Evolutionary conservation across 2,329 filamentous ascomycete species (phyloP).

Genomic region (Pyricularia grisea): DNA sequence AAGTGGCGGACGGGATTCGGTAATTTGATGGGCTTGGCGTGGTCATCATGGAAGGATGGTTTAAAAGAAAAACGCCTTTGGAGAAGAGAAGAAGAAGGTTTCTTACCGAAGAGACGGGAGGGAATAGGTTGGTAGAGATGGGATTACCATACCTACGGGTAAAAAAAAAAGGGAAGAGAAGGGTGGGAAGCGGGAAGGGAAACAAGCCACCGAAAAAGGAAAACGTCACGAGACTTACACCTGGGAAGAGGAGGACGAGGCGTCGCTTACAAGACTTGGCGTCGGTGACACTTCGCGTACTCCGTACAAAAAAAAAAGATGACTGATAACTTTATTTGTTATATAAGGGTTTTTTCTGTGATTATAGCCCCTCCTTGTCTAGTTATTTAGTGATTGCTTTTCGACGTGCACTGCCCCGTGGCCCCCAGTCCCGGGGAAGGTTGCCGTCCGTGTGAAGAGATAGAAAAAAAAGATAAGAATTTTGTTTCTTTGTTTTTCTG

Average conservation of each 20-base stretch:
- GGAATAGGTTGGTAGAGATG: background rate
- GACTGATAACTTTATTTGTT: background rate
- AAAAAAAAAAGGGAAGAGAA: background rate
- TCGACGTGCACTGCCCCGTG: background rate
- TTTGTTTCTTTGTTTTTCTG: background rate
- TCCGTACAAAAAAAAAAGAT: too few species aligned
- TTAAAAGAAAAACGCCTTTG: background rate
- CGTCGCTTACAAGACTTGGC: slow-evolving; percentile 1
- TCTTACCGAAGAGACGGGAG: background rate
- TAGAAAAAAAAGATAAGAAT: background rate
- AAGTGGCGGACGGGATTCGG: background rate
- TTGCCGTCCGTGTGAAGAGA: background rate
- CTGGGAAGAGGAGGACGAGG: background rate
- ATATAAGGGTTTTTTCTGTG: background rate
- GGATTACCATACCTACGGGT: background rate
- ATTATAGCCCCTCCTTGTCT: too few species aligned
- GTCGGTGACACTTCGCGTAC: background rate
- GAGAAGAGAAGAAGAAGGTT: background rate
- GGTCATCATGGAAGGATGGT: background rate
- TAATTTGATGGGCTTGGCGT: background rate
- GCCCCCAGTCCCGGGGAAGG: too few species aligned
- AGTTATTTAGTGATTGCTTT: too few species aligned
- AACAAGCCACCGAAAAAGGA: background rate
- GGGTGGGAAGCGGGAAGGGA: background rate
- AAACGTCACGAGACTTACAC: background rate